Evolutionary conservation across 768 basidiomycete genomes (phyloP), one percentile per base, ranked within the genome.

Genomic region (Suillus placidus): DNA sequence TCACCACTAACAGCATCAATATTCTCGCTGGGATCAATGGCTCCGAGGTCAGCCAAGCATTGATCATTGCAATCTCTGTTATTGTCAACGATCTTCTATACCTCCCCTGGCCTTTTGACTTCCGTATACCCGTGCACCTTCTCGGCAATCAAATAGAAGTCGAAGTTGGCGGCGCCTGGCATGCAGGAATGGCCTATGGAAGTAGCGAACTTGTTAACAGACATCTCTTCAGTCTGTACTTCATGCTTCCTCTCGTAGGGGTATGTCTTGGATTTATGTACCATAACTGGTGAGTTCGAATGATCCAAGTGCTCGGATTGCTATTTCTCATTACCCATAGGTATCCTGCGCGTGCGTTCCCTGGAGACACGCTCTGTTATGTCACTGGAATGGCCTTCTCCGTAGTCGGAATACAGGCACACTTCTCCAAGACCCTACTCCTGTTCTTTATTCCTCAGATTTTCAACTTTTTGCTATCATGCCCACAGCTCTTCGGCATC

Each of bases 361-460:
- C 95, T 0, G 97, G 97, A 3, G 97, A 99, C 76, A 99, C 97
- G 4, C 84, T 99, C 37, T 99, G 97, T 77, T 99, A 99, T 80
- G 89, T 98, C 47, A 88, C 95, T 0, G 97, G 97, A 66, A 99
- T 99, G 97, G 94, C 97, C 5, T 99, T 99, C 75, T 91, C 97
- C 1, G 96, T 97, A 10, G 95, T 97, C 38, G 96, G 95, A 30
- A 98, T 99, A 68, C 94, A 97, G 72, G 95, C 92, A 0, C 97
- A 99, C 77, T 98, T 95, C 77, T 94, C 94, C 62, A 99, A 99
- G 79, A 99, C 97, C 0, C 81, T 99, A 10, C 84, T 98, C 64
- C 81, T 99, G 32, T 99, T 99, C 83, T 99, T 99, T 81, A 84
- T 99, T 57, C 97, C 97, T 5, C 97, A 99, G 76, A 91, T 97